phyloP scores from a whole-genome alignment of 1,139 yeast species.

The Suhomyces terraborum region DNA sequence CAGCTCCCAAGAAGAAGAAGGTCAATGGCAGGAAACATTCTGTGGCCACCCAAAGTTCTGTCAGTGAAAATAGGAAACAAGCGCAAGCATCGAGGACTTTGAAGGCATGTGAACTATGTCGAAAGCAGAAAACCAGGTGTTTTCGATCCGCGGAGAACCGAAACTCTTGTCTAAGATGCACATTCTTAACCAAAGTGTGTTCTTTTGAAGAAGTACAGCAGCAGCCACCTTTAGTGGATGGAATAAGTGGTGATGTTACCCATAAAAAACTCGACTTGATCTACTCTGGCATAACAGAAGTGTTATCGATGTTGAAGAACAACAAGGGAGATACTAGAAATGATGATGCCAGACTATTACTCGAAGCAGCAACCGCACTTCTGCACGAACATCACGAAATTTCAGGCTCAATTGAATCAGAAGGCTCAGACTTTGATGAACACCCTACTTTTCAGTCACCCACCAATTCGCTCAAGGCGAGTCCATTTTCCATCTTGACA shows the following conservation, averaged over 20 bases:
- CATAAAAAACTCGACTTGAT: conserved; percentile 27
- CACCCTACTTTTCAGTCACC: conserved; percentile 41
- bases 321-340: conserved; percentile 7
- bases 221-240: conserved; percentile 12
- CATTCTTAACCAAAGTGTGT: conserved; percentile 51
- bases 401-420: neutral
- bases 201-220: conserved; percentile 42
- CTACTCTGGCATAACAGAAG: conserved; percentile 36
- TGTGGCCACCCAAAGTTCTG: conserved; percentile 1
- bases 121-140: conserved; percentile 66
- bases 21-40: neutral
- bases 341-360: conserved; percentile 28
- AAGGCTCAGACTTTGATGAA: conserved; percentile 5
- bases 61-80: conserved; percentile 16
- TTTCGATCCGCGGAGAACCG: conserved; percentile 49
- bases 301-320: conserved; percentile 27
- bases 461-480: conserved; percentile 42
- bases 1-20: conserved; percentile 1
- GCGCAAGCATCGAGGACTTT: conserved; percentile 48
- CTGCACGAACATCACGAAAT: neutral
- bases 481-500: conserved; percentile 53
- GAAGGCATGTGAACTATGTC: conserved; percentile 60
- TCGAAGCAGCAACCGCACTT: conserved; percentile 23
- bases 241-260: neutral
- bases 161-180: conserved; percentile 57